Evolutionary conservation across 177 flowering plant genomes (phyloP).

Genomic region (Vitis hybrid): DNA sequence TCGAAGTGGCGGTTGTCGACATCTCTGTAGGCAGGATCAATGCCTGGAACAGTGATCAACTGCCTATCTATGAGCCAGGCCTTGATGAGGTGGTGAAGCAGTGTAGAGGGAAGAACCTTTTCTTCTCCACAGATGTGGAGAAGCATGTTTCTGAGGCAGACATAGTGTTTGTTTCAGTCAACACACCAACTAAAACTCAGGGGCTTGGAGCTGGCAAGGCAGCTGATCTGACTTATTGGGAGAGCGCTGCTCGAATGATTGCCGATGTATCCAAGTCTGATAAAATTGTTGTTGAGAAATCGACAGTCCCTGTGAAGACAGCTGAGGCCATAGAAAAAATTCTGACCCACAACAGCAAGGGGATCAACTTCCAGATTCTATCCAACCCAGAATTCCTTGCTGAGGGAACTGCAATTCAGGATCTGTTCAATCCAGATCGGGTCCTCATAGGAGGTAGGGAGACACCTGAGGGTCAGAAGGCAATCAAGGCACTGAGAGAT

Average conservation of each 20-base stretch:
- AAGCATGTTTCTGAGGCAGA: constrained; percentile 73
- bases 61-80: constrained; percentile 85
- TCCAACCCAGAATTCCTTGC: constrained; percentile 92
- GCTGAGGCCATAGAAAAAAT: constrained; percentile 88
- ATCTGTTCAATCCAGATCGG: constrained; percentile 70
- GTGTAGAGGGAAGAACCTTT: constrained; percentile 77
- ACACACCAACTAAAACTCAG: constrained; percentile 82
- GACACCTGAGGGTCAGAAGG: constrained; percentile 71
- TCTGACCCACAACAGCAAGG: constrained; percentile 72
- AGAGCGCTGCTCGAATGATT: constrained; percentile 86
- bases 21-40: constrained; percentile 62
- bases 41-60: constrained; percentile 81
- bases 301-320: constrained; percentile 84
- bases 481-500: constrained; percentile 51
- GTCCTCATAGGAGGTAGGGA: constrained; percentile 93
- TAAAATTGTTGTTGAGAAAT: constrained; percentile 88
- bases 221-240: constrained; percentile 86
- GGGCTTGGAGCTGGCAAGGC: constrained; percentile 92
- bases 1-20: constrained; percentile 78
- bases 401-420: constrained; percentile 82
- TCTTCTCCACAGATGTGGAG: constrained; percentile 79
- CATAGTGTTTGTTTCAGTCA: constrained; percentile 85
- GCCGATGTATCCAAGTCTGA: constrained; percentile 80
- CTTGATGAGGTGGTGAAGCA: constrained; percentile 79
- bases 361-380: constrained; percentile 70